phyloP scores from a whole-genome alignment of 75 land plant genomes.

The Selaginella tamariscina region DNA sequence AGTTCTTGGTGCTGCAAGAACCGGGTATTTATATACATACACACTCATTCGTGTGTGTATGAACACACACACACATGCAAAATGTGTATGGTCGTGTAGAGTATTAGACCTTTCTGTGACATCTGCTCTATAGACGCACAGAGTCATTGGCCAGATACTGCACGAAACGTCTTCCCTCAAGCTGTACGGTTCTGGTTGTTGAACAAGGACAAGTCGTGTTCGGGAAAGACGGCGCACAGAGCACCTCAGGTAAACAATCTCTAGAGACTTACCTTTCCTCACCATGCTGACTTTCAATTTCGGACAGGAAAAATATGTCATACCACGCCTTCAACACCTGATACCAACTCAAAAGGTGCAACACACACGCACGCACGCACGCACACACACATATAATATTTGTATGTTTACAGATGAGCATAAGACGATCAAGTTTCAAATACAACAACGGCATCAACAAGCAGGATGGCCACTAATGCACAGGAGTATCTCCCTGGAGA shows the following conservation, averaged over 20 bases:
- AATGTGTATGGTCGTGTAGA: too few species aligned
- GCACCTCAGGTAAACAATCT: neutral
- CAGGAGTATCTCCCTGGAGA: conserved; percentile 18
- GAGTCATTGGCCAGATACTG: conserved; percentile 64
- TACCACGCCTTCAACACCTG: too few species aligned
- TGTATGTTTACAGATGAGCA: too few species aligned
- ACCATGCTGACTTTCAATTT: too few species aligned
- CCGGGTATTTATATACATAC: neutral
- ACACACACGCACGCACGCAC: too few species aligned
- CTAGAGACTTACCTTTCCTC: neutral
- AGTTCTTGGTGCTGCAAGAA: conserved; percentile 39
- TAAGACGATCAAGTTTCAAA: too few species aligned
- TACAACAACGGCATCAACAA: neutral
- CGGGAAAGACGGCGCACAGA: conserved; percentile 33
- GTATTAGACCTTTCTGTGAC: conserved; percentile 7
- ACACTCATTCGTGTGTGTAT: neutral
- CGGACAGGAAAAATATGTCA: too few species aligned
- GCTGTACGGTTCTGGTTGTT: conserved; percentile 50
- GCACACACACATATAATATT: too few species aligned
- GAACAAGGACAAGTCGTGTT: conserved; percentile 54
- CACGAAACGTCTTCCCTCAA: conserved; percentile 43
- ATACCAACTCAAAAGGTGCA: too few species aligned
- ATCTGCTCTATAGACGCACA: conserved; percentile 45
- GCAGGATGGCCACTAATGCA: conserved; percentile 51
- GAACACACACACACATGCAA: too few species aligned